These are phyloP conservation scores for Candida insectalens DNA, from an alignment of 805 yeast genomes.

Conservation along the genomic window DNA sequence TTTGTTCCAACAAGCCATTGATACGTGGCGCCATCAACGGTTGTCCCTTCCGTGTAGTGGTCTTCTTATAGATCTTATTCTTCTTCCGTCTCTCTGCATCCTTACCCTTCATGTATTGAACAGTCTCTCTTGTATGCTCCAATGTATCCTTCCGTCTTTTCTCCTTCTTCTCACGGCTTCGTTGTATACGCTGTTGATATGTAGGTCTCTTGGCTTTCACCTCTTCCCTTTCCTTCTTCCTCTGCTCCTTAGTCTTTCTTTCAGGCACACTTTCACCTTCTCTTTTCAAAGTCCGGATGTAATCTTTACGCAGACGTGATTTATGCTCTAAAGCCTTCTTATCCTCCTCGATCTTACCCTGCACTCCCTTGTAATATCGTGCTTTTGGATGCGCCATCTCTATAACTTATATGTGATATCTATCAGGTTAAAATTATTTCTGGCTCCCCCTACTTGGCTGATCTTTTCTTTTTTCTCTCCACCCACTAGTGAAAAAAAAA, in stretches of 20 bases:
- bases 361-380: conserved; percentile 18
- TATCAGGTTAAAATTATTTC: not conserved
- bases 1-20: conserved; percentile 65
- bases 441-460: not conserved
- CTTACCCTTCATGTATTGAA: conserved; percentile 25
- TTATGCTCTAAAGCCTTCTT: conserved; percentile 68
- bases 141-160: conserved; percentile 32
- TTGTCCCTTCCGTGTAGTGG: conserved; percentile 67
- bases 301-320: conserved; percentile 71
- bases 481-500: not conserved
- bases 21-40: conserved; percentile 90
- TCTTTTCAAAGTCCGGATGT: conserved; percentile 66
- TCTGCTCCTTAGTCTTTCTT: conserved; percentile 8
- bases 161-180: conserved; percentile 37
- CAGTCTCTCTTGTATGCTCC: conserved; percentile 25
- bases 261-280: conserved; percentile 55
- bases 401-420: not conserved
- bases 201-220: conserved; percentile 25
- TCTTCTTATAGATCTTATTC: conserved; percentile 30
- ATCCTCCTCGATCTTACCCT: conserved; percentile 46
- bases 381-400: not conserved
- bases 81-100: conserved; percentile 36
- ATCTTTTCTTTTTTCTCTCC: too few relatives aligned
- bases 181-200: conserved; percentile 35
- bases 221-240: conserved; percentile 5